A percentile compares a stretch with the other conserved stretches of the same genome.
Conservation (phyloP, 2,329 filamentous ascomycete genomes). For the Penicillium psychrosexuale region DNA sequence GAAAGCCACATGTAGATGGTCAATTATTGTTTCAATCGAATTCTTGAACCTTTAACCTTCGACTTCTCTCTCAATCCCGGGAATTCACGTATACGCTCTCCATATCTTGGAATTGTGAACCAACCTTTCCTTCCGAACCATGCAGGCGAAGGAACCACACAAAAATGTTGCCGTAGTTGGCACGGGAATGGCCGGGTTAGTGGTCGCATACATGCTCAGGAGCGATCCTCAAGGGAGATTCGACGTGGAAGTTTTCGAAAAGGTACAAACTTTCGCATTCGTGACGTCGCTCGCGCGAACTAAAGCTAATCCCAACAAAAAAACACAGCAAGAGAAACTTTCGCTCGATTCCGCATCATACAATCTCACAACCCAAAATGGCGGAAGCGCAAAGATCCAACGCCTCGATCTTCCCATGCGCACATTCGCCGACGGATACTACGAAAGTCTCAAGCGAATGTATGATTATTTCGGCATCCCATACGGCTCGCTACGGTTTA, state of each 20-base stretch:
- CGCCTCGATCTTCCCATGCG: slow-evolving; percentile 52
- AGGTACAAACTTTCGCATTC: slow-evolving; percentile 29
- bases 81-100: neutral
- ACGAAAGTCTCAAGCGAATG: slow-evolving; percentile 55
- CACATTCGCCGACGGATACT: slow-evolving; percentile 53
- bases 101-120: neutral
- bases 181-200: slow-evolving; percentile 50
- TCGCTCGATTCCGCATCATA: slow-evolving; percentile 49
- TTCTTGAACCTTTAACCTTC: too few species aligned
- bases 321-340: slow-evolving; percentile 39
- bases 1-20: neutral
- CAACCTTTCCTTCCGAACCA: neutral
- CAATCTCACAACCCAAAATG: slow-evolving; percentile 29
- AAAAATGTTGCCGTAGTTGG: slow-evolving; percentile 46
- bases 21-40: neutral
- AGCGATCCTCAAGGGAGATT: slow-evolving; percentile 42
- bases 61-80: neutral
- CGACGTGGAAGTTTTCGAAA: slow-evolving; percentile 47
- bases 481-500: slow-evolving; percentile 51
- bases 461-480: slow-evolving; percentile 54
- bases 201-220: slow-evolving; percentile 46
- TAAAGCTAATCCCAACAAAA: slow-evolving; percentile 5
- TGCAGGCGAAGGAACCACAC: neutral
- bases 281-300: neutral
- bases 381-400: slow-evolving; percentile 14